These are phyloP conservation scores for Crithidia mellificae DNA, from an alignment of 208 protist species.

Conservation along the genomic window DNA sequence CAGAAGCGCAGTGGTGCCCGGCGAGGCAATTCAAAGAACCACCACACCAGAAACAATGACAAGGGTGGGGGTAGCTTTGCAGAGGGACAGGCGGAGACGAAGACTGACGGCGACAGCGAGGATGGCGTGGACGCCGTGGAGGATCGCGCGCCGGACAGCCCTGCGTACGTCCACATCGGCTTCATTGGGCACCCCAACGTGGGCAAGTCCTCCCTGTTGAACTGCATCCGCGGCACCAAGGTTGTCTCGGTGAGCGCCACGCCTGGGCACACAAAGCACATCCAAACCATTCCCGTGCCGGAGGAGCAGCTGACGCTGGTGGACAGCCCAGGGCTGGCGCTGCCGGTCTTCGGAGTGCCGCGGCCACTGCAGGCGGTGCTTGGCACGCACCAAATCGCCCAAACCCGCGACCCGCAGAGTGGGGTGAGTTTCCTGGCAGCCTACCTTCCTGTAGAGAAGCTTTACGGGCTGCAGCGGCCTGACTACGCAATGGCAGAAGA, in stretches of 20 bases:
- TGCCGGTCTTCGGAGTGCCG: slow-evolving; percentile 86
- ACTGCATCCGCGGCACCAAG: slow-evolving; percentile 94
- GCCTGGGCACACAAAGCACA: slow-evolving; percentile 99
- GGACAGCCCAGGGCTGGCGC: slow-evolving; percentile 99
- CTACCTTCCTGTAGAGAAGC: slow-evolving; percentile 87
- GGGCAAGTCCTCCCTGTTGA: slow-evolving; percentile 98
- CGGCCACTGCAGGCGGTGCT: slow-evolving; percentile 91
- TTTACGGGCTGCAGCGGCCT: slow-evolving; percentile 85
- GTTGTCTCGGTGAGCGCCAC: slow-evolving; percentile 95
- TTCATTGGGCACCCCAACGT: slow-evolving; percentile 99
- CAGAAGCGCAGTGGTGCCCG: slow-evolving; percentile 20
- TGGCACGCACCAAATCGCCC: slow-evolving; percentile 96
- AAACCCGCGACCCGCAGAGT: slow-evolving; percentile 95
- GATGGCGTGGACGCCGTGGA: slow-evolving; percentile 40
- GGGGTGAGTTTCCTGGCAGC: slow-evolving; percentile 90
- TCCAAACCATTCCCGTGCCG: slow-evolving; percentile 95
- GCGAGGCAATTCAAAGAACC: too few species aligned
- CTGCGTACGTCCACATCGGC: slow-evolving; percentile 82
- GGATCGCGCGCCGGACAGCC: slow-evolving; percentile 34
- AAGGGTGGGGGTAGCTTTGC: too few species aligned
- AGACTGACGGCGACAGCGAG: background rate
- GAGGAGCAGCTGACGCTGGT: slow-evolving; percentile 94
- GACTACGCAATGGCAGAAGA: slow-evolving; percentile 47
- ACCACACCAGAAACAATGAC: too few species aligned
- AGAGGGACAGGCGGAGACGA: too few species aligned